Base-by-base conservation (phyloP, 176 grass and related monocot genomes). In the Aechmea fasciata region DNA sequence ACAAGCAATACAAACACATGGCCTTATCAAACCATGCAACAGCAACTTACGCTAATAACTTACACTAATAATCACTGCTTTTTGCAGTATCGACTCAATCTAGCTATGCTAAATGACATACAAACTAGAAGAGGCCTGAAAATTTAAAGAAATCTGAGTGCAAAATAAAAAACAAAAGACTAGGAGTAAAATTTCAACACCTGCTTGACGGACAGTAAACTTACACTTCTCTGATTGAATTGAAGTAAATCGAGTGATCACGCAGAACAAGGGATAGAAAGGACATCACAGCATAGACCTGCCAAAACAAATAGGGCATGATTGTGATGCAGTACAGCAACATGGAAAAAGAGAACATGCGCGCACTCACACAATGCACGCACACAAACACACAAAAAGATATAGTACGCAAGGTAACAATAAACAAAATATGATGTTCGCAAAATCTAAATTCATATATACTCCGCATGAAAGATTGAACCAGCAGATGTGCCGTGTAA, bases 281-380 rank as follows among this genome's bases (percentile, higher is more conserved):
- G 15, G 94, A 99, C 94, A 99, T 99, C 77, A 99, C 77, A 54
- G 94, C 73, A 85, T 90, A 99, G 53, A 99, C 94, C 94, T 99
- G 87, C 68, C 48, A 79, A 71, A 64, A 71, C 4, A 41, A 23
- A 53, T 3, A 50, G 20, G 53, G 53, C 20, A 61, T 61, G 55
- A 61, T 61, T 61, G 55, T 9, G 13, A 61, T 18, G 55, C 17
- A 22, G 20, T 18, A 19, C 4, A 61, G 55, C 55, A 61, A 61
- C 13, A 15, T 13, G 18, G 29, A n/a, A 28, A 41, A 28, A 41
- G 64, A 66, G 41, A 47, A 13, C 54, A 59, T 18, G 13, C 55
- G 33, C 33, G 5, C 33, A 7, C 33, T 41, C 33, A 41, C 33
- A 41, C 33, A 4, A 41, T 41, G 33, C 33, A 41, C 33, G 33